These are phyloP conservation scores for Yamadazyma blattariae DNA, from an alignment of 1,139 yeast genomes.

Conservation along the genomic window DNA sequence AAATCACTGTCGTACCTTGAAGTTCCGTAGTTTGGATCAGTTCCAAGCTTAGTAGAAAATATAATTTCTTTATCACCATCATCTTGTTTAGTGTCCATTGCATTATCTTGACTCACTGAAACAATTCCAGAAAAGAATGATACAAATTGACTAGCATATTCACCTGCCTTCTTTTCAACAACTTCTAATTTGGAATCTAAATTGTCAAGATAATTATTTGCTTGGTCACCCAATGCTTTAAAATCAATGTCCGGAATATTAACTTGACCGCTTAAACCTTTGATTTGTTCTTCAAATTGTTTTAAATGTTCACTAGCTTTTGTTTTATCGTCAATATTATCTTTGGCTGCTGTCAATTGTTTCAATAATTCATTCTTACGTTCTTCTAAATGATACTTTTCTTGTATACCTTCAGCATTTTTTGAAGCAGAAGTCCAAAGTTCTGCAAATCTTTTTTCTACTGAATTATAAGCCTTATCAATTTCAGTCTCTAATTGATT, in stretches of 20 bases:
- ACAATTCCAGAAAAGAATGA: slow-evolving; percentile 56
- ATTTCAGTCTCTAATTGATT: slow-evolving; percentile 51
- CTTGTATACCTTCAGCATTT: slow-evolving; percentile 31
- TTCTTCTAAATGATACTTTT: slow-evolving; percentile 39
- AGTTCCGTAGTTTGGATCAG: slow-evolving; percentile 35
- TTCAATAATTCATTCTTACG: slow-evolving; percentile 33
- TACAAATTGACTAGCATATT: slow-evolving; percentile 56
- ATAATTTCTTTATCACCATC: slow-evolving; percentile 25
- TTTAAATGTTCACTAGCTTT: slow-evolving; percentile 25
- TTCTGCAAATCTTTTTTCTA: slow-evolving; percentile 41
- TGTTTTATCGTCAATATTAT: slow-evolving; percentile 24
- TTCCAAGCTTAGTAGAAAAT: slow-evolving; percentile 19
- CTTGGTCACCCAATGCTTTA: slow-evolving; percentile 30
- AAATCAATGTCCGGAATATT: slow-evolving; percentile 18
- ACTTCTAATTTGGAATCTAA: slow-evolving; percentile 67
- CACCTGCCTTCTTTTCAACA: slow-evolving; percentile 63
- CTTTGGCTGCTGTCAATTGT: slow-evolving; percentile 32
- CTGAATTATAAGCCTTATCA: slow-evolving; percentile 47
- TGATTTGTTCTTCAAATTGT: slow-evolving; percentile 32
- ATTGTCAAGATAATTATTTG: slow-evolving; percentile 59
- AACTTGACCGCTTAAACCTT: slow-evolving; percentile 14
- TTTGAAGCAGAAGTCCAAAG: slow-evolving; percentile 37
- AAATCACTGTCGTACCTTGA: slow-evolving; percentile 41
- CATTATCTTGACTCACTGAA: slow-evolving; percentile 20
- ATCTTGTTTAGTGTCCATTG: slow-evolving; percentile 10